These are phyloP conservation scores for Aspergillus cavernicola DNA, from an alignment of 495 filamentous ascomycete genomes.

Conservation along the genomic window DNA sequence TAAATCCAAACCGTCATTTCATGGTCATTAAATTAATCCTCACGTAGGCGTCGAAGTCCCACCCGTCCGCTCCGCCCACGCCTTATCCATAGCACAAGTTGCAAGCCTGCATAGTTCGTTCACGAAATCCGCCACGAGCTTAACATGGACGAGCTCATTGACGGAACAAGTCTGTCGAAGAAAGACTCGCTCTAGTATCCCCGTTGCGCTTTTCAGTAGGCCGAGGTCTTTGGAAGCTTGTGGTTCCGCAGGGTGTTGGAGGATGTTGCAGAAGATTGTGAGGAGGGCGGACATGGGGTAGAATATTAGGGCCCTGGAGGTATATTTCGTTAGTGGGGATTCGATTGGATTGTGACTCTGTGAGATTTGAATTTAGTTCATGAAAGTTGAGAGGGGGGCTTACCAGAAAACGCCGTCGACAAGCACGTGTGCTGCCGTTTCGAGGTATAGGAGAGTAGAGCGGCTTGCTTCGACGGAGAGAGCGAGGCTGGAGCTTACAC, in stretches of 20 bases:
- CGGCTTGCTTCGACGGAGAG: conserved; percentile 52
- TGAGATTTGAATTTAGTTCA: too few species aligned
- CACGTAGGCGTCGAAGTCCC: neutral
- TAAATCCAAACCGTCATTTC: too few species aligned
- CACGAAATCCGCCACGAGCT: conserved; percentile 47
- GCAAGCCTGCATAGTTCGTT: conserved; percentile 43
- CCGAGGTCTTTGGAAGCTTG: conserved; percentile 43
- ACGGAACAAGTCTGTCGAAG: conserved; percentile 31
- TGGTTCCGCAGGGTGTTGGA: conserved; percentile 43
- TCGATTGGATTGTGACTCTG: too few species aligned
- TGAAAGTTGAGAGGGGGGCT: too few species aligned
- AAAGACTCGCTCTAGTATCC: conserved; percentile 43
- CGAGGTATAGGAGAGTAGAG: conserved; percentile 45
- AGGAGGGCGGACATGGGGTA: conserved; percentile 52
- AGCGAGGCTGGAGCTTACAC: conserved; percentile 46
- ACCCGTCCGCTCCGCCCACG: conserved; percentile 28
- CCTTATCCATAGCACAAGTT: conserved; percentile 41
- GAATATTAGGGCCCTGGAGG: conserved; percentile 43
- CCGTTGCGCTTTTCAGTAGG: conserved; percentile 35
- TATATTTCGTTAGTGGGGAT: neutral
- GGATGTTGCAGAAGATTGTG: conserved; percentile 48
- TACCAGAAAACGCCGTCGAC: conserved; percentile 48
- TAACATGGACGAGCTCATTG: conserved; percentile 44
- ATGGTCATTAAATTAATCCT: too few species aligned
- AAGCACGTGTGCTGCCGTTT: conserved; percentile 37